These are phyloP conservation scores for Stachybotrys echinatus DNA, from an alignment of 2,329 filamentous ascomycete species.

Conservation along the genomic window DNA sequence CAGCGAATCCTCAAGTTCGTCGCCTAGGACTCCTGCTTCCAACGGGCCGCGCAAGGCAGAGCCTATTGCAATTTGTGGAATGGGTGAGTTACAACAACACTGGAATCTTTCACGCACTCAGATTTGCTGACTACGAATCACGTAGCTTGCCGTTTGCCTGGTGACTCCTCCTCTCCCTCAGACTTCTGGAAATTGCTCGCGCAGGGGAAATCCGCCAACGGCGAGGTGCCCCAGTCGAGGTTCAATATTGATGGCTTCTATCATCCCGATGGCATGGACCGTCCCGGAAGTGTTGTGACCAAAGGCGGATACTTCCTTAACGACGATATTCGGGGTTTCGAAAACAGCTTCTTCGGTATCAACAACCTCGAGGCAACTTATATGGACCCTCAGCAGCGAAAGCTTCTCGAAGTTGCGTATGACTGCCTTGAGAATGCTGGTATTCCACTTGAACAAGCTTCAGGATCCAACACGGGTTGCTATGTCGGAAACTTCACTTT, in stretches of 20 bases:
- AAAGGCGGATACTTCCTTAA: conserved; percentile 16
- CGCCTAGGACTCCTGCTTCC: no score
- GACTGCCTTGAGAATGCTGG: conserved; percentile 18
- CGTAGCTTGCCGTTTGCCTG: conserved; percentile 14
- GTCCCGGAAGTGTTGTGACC: conserved; percentile 11
- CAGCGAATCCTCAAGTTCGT: no score
- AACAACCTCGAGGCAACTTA: conserved; percentile 18
- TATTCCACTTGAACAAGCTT: conserved; percentile 15
- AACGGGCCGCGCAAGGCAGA: no score
- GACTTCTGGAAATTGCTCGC: conserved; percentile 16
- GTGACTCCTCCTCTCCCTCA: conserved; percentile 15
- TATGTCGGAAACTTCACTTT: conserved; percentile 14
- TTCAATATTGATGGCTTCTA: conserved; percentile 17
- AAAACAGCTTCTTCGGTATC: conserved; percentile 19
- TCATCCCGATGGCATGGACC: conserved; percentile 15
- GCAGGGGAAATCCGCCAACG: conserved; percentile 14
- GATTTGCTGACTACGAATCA: background rate
- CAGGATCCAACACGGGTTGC: conserved; percentile 10
- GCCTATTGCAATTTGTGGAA: no score
- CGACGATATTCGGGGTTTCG: conserved; percentile 17
- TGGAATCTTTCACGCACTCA: background rate
- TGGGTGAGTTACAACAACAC: no score
- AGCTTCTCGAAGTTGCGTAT: conserved; percentile 10
- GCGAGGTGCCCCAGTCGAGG: conserved; percentile 13
- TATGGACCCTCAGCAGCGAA: conserved; percentile 8